Conservation (phyloP, 129 eudicot species). For the Flaveria sonorensis region DNA sequence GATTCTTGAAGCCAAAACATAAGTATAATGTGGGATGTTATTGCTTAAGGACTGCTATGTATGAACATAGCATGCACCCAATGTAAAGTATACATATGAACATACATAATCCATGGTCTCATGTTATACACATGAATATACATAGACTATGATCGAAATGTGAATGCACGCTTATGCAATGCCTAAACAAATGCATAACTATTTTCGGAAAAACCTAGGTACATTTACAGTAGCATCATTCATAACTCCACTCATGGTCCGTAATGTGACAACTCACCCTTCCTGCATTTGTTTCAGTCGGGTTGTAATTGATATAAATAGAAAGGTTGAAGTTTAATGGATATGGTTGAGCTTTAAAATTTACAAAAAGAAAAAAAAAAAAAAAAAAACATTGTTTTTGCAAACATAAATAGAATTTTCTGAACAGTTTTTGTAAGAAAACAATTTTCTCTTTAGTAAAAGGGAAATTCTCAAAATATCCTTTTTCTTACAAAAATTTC, state of each 20-base stretch:
- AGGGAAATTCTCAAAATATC: too few species aligned
- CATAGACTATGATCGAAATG: constrained; percentile 34
- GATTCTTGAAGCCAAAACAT: constrained; percentile 2
- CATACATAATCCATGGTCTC: constrained; percentile 33
- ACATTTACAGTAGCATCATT: constrained; percentile 35
- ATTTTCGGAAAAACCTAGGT: constrained; percentile 26
- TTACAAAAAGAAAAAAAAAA: too few species aligned
- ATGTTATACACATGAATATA: constrained; percentile 40
- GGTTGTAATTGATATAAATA: not conserved
- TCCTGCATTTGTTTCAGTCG: constrained; percentile 20
- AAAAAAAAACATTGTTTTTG: too few species aligned
- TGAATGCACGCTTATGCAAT: constrained; percentile 35
- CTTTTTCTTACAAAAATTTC: too few species aligned
- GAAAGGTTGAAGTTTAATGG: not conserved
- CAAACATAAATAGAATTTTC: too few species aligned
- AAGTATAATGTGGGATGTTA: constrained; percentile 22
- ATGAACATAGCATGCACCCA: constrained; percentile 31
- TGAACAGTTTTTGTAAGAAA: too few species aligned
- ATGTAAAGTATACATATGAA: constrained; percentile 38
- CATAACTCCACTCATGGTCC: constrained; percentile 15
- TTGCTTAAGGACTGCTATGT: constrained; percentile 14
- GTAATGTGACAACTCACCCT: not conserved
- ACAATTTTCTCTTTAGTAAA: too few species aligned
- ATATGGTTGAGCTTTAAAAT: not conserved
- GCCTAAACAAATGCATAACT: constrained; percentile 23